phyloP scores from a whole-genome alignment of 345 rosid genomes.

The Acer yangbiense region DNA sequence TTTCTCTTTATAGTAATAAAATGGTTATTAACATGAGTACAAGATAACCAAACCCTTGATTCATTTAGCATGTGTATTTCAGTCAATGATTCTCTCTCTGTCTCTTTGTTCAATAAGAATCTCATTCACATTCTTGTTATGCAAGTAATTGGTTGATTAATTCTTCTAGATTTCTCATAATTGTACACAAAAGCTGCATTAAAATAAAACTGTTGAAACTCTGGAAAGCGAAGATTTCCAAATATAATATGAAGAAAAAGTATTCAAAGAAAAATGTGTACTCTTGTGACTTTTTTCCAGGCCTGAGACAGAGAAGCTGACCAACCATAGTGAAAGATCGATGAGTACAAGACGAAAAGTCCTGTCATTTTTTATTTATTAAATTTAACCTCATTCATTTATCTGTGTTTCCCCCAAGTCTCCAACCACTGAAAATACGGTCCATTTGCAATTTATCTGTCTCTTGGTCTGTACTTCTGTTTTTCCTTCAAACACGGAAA shows the following conservation, averaged over 20 bases:
- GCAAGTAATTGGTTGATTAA: slow-evolving; percentile 14
- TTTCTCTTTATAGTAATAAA: too few relatives aligned
- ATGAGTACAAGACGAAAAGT: not conserved
- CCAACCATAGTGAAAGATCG: not conserved
- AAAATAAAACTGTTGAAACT: not conserved
- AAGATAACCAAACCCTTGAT: not conserved
- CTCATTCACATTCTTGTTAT: slow-evolving; percentile 21
- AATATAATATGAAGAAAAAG: slow-evolving; percentile 1
- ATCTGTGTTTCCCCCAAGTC: not conserved
- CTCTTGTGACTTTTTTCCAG: not conserved
- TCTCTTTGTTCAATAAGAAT: not conserved
- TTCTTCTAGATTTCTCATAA: not conserved
- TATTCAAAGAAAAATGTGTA: not conserved
- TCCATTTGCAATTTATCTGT: not conserved
- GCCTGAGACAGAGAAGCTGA: slow-evolving; percentile 16
- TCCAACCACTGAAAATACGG: not conserved
- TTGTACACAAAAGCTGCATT: not conserved
- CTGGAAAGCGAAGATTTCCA: not conserved
- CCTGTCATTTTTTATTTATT: not conserved
- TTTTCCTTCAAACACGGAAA: not conserved
- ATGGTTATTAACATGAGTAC: too few relatives aligned
- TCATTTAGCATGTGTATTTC: not conserved
- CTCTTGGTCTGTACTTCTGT: not conserved
- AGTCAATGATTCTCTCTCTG: slow-evolving; percentile 6
- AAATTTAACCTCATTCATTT: not conserved